Base-by-base conservation (phyloP, 495 filamentous ascomycete genomes). In the Penicillium pancosmium region DNA sequence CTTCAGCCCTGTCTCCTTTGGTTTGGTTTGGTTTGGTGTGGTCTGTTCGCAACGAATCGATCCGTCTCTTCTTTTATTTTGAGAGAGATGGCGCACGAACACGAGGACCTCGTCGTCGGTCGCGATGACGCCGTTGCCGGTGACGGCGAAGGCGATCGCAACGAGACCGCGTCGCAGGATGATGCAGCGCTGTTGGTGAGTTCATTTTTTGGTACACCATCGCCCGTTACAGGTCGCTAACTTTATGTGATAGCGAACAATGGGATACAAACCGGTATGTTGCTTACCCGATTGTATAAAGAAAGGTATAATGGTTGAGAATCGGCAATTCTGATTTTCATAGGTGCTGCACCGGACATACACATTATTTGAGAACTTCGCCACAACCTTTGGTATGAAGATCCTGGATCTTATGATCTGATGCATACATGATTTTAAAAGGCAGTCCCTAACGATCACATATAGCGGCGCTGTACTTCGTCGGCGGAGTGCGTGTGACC, bases 391-490 rank as follows among this genome's bases (percentile, higher is more conserved):
- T 50, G 81, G 81, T 82, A 66, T 13, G 75, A 62, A 49, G 48
- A 6, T 33, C 38, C 43, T 43, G 15, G 13, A 12, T 48, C 57
- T 43, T 15, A 16, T 55, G 6, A 9, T 44, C 4, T 38, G 50
- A 13, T 35, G n/a, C 27, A n/a, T 35, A 16, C n/a, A 23, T n/a
- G n/a, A n/a, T 23, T 31, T 8, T 4, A n/a, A 12, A 13, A 52
- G 1, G 19, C 23, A n/a, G 18, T 11, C 8, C 41, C 52, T 60
- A 23, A 51, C 36, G 1, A 51, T 12, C 1, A 34, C 33, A 25
- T 48, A 84, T 48, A 84, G 81, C 81, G 50, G 81, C 81, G 13
- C 70, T 84, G 10, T 84, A 84, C 73, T 83, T 81, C 49, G 75
- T 84, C 52, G 81, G 81, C 54, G 81, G 80, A 57, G 80, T 84